Base-by-base conservation (phyloP, 2,329 filamentous ascomycete genomes). In the Karstenula rhodostoma region DNA sequence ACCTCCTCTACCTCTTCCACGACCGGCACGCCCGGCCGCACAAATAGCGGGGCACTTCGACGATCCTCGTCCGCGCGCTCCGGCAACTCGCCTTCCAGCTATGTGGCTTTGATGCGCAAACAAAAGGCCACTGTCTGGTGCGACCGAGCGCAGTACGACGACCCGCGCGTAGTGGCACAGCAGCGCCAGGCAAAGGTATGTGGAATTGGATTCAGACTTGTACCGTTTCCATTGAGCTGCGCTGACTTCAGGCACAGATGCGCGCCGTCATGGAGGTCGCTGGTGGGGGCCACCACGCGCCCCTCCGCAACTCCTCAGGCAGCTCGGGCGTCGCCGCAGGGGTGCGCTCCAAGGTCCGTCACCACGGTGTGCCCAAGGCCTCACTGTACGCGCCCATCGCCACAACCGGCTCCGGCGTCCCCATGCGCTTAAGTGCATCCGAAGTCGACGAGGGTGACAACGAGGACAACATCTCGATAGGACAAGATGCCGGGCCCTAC, bases 121-220 rank as follows among this genome's bases (percentile, higher is more conserved):
- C 95, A 99, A 80, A 98, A 98, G 78, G 95, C 93, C 33, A 99
- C 95, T 0, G 95, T 99, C 4, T 99, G 95, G 95, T 97, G 94
- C 81, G 95, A 98, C 75, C 90, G 94, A 56, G 87, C 94, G 10
- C 95, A 99, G 77, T 89, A 92, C 63, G 93, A 98, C 78, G 95
- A 99, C 76, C 92, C 94, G 0, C 87, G 93, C 53, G 82, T 95
- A 59, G 82, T 90, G 4, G 93, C 93, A 29, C 90, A 94, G 72
- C 93, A 96, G 77, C 87, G 91, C 59, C 90, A 91, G 40, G 95
- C 94, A 60, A 96, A 95, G 42, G 52, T 55, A 46, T n/a, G 52
- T 17, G 35, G 33, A 25, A 6, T 9, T n/a, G 46, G 33, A 40
- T 7, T 5, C 42, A 7, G 27, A 23, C 9, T n/a, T 6, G 22